A percentile compares a stretch with the other conserved stretches of the same genome.
phyloP scores from a whole-genome alignment of 768 basidiomycete genomes.

The Agaricus subrufescens region DNA sequence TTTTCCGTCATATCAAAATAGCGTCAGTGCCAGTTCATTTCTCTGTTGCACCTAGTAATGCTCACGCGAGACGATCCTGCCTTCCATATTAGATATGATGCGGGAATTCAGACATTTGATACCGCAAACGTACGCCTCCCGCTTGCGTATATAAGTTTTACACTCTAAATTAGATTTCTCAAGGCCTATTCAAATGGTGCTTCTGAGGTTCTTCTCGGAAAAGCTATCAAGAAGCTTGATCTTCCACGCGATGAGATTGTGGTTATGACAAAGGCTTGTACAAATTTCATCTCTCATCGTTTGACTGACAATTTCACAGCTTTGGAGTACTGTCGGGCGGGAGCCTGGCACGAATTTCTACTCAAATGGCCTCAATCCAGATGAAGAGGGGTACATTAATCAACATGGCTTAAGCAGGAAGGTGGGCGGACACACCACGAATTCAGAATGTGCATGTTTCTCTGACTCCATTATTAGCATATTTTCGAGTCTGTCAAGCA shows the following conservation, averaged over 20 bases:
- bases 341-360: conserved; percentile 14
- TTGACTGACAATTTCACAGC: conserved; percentile 25
- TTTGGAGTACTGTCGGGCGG: conserved; percentile 28
- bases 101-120: conserved; percentile 60
- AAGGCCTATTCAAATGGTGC: conserved; percentile 63
- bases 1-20: conserved; percentile 40
- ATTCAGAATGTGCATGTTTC: background rate
- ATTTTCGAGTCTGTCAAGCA: conserved; percentile 68
- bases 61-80: too few species aligned
- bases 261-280: conserved; percentile 67
- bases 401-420: conserved; percentile 40
- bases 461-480: conserved; percentile 30
- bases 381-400: conserved; percentile 48
- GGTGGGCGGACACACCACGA: conserved; percentile 9
- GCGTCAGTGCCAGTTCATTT: conserved; percentile 2
- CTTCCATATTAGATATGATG: conserved; percentile 40
- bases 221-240: conserved; percentile 61
- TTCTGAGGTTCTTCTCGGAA: conserved; percentile 65
- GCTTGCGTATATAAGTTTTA: conserved; percentile 1
- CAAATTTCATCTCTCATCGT: background rate
- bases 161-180: background rate
- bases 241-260: conserved; percentile 75
- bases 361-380: conserved; percentile 17
- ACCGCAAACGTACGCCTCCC: conserved; percentile 38
- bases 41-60: too few species aligned